These are phyloP conservation scores for Hygrophila difformis DNA, from an alignment of 257 asterid species.

Conservation along the genomic window DNA sequence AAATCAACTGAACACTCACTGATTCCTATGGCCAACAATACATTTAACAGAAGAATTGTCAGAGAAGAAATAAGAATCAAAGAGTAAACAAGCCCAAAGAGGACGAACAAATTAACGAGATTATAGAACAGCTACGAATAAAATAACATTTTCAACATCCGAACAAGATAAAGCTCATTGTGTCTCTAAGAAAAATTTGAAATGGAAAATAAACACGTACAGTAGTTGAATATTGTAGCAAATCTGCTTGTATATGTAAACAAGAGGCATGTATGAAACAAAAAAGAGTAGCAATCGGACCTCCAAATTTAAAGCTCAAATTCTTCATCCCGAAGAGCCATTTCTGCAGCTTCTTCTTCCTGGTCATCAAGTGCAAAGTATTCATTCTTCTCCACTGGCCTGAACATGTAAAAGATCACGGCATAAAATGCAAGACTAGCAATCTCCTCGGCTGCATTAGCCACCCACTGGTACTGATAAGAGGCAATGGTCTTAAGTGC, in stretches of 20 bases:
- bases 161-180: too few relatives aligned
- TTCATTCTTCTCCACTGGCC: conserved; percentile 85
- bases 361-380: conserved; percentile 83
- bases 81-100: too few relatives aligned
- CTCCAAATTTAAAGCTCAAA: conserved; percentile 68
- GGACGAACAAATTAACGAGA: too few relatives aligned
- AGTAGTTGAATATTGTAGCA: conserved; percentile 20
- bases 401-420: conserved; percentile 90
- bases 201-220: not conserved
- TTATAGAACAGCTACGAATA: too few relatives aligned
- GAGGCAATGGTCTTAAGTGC: conserved; percentile 84
- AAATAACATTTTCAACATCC: too few relatives aligned
- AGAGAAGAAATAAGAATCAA: too few relatives aligned
- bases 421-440: conserved; percentile 78
- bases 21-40: too few relatives aligned
- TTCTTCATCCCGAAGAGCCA: conserved; percentile 85
- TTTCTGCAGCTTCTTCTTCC: conserved; percentile 88
- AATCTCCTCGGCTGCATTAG: conserved; percentile 85
- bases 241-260: conserved; percentile 23
- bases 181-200: too few relatives aligned
- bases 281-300: conserved; percentile 21
- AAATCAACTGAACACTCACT: too few relatives aligned
- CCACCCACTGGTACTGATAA: conserved; percentile 93
- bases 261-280: conserved; percentile 18
- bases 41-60: too few relatives aligned